A percentile compares a stretch with the other conserved stretches of the same genome.
These are phyloP conservation scores for Liquidambar formosana DNA, from an alignment of 164 flowering plant genomes.

Conservation along the genomic window DNA sequence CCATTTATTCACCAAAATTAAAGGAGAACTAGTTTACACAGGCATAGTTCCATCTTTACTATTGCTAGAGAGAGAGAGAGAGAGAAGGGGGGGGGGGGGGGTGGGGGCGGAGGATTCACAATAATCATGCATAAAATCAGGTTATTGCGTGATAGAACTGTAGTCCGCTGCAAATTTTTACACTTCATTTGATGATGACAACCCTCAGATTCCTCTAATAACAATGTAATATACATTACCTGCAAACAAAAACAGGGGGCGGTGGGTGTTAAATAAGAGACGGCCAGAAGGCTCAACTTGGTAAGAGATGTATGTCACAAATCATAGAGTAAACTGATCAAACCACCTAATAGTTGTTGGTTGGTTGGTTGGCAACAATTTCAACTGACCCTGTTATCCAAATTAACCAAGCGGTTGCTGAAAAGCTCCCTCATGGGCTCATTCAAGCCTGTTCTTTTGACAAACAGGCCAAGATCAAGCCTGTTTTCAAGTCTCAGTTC, in stretches of 20 bases:
- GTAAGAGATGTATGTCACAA: neutral
- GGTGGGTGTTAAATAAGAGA: neutral
- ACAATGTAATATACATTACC: conserved; percentile 13
- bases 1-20: conserved; percentile 5
- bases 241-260: conserved; percentile 1
- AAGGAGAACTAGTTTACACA: neutral
- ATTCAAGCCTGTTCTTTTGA: neutral
- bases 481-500: neutral
- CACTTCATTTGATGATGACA: conserved; percentile 5
- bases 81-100: too few relatives aligned
- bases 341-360: too few relatives aligned
- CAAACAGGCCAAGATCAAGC: neutral
- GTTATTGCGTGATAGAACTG: neutral
- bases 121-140: conserved; percentile 1
- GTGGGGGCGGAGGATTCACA: conserved; percentile 2
- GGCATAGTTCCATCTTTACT: neutral
- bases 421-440: neutral
- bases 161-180: conserved; percentile 1
- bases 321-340: neutral
- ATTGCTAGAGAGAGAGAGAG: neutral
- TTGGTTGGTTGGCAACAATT: too few relatives aligned
- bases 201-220: neutral
- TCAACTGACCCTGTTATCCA: too few relatives aligned
- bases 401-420: neutral
- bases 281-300: neutral